Conservation (phyloP, 73 alveolate species). For the Paramecium caudatum region DNA sequence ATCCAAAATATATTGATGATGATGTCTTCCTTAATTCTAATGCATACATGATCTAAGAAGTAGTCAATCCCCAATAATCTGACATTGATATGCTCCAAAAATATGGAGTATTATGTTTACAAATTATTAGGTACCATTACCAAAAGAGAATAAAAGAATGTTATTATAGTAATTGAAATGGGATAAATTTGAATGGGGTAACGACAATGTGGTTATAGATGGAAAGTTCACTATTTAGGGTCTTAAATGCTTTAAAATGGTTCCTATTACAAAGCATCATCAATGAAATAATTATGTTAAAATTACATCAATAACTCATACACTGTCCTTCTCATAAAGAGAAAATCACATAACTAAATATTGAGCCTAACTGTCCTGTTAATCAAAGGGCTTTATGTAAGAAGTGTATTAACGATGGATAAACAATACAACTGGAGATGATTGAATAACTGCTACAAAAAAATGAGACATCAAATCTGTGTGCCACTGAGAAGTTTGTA, state of each 20-base stretch:
- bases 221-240: background rate
- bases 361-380: slow-evolving; percentile 25
- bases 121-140: slow-evolving; percentile 43
- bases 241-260: slow-evolving; percentile 37
- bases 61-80: background rate
- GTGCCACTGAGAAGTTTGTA: background rate
- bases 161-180: background rate
- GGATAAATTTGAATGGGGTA: slow-evolving; percentile 53
- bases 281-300: background rate
- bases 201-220: slow-evolving; percentile 12
- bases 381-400: slow-evolving; percentile 1
- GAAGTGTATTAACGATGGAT: slow-evolving; percentile 9
- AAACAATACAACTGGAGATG: background rate
- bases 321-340: slow-evolving; percentile 1
- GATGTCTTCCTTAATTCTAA: slow-evolving; percentile 49
- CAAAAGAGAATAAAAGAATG: background rate
- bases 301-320: background rate
- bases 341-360: background rate
- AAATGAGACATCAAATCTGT: background rate
- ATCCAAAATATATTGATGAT: slow-evolving; percentile 16
- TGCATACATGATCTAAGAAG: background rate
- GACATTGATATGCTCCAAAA: slow-evolving; percentile 4
- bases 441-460: background rate
- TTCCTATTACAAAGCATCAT: slow-evolving; percentile 50
- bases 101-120: slow-evolving; percentile 17